Base-by-base conservation (phyloP, 2,329 filamentous ascomycete species). In the Diaporthe caulivora region DNA sequence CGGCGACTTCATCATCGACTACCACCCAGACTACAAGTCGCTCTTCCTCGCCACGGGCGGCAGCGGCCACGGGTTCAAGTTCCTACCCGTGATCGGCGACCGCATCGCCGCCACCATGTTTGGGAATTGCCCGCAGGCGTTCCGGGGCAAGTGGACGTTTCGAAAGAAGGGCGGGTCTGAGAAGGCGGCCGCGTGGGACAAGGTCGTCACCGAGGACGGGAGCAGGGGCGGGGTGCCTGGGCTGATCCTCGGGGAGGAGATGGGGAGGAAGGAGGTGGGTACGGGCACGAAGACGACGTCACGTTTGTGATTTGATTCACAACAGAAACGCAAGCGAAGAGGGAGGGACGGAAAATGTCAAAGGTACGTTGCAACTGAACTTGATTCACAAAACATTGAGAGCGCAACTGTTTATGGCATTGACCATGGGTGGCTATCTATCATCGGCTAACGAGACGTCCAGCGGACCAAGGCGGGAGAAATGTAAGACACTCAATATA, bases 1-100 rank as follows among this genome's bases (percentile, higher is more conserved):
- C 24, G 92, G 90, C 29, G 91, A 95, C 79, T 95, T 93, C 84
- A 86, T 95, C 71, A 86, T 94, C 74, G 89, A 92, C 78, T 91
- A 92, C 81, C 92, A 94, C 78, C 92, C 93, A 0, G 82, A 85
- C 21, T 89, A 89, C 81, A 80, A 86, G 72, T 86, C 87, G 18
- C 81, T 92, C 5, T 92, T 92, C 77, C 78, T 92, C 31, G 89
- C 89, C 0, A 91, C 90, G 0, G 91, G 90, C 3, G 91, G 90
- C 70, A 92, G 89, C 76, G 90, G 91, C 3, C 91, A 92, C 79
- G 92, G 83, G 7, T 93, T 91, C 85, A 93, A 93, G 81, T 93
- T 93, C 80, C 81, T 93, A 71, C 92, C 92, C 0, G 87, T 93
- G 7, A 83, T 93, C 17, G 92, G 92, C 11, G 88, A 91, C 40